A percentile compares a stretch with the other conserved stretches of the same genome.
phyloP scores from a whole-genome alignment of 2,329 filamentous ascomycete genomes.

The Xylaria sp. region DNA sequence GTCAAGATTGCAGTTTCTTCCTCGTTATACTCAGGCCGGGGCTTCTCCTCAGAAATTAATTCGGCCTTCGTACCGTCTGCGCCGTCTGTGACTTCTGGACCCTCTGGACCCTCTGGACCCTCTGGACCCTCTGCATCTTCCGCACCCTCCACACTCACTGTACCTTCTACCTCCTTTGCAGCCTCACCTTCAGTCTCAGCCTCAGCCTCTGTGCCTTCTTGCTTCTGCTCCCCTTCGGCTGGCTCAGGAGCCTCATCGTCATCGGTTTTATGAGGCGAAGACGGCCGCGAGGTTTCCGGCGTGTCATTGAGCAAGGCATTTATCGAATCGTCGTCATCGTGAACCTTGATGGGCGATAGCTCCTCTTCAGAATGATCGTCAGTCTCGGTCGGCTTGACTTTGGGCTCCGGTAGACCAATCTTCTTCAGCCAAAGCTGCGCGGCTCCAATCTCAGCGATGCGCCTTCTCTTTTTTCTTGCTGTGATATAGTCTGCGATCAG shows the following conservation, averaged over 20 bases:
- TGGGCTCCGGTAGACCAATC: slow-evolving; percentile 61
- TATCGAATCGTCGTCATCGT: slow-evolving; percentile 61
- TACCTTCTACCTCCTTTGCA: slow-evolving; percentile 14
- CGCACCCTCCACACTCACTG: background rate
- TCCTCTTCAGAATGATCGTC: slow-evolving; percentile 53
- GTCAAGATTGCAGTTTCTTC: slow-evolving; percentile 60
- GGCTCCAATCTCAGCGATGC: slow-evolving; percentile 82
- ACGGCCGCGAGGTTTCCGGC: slow-evolving; percentile 61
- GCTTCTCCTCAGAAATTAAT: slow-evolving; percentile 28
- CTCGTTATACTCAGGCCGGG: slow-evolving; percentile 57
- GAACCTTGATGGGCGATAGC: slow-evolving; percentile 50
- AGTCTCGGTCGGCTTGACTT: slow-evolving; percentile 47
- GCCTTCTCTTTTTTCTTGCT: slow-evolving; percentile 76
- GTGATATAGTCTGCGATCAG: slow-evolving; percentile 88
- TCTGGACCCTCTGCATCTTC: no score
- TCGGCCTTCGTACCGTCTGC: slow-evolving; percentile 20
- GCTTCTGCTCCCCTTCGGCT: slow-evolving; percentile 27
- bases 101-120: no score
- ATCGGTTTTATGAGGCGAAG: slow-evolving; percentile 43
- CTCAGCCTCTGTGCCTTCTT: slow-evolving; percentile 22
- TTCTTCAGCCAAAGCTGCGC: slow-evolving; percentile 73
- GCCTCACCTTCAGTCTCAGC: slow-evolving; percentile 12
- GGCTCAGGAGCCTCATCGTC: slow-evolving; percentile 42
- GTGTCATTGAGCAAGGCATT: slow-evolving; percentile 69
- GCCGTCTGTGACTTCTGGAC: background rate